A percentile compares a stretch with the other conserved stretches of the same genome.
These are phyloP conservation scores for Blastobotrys terrestris DNA, from an alignment of 805 yeast species.

Conservation along the genomic window DNA sequence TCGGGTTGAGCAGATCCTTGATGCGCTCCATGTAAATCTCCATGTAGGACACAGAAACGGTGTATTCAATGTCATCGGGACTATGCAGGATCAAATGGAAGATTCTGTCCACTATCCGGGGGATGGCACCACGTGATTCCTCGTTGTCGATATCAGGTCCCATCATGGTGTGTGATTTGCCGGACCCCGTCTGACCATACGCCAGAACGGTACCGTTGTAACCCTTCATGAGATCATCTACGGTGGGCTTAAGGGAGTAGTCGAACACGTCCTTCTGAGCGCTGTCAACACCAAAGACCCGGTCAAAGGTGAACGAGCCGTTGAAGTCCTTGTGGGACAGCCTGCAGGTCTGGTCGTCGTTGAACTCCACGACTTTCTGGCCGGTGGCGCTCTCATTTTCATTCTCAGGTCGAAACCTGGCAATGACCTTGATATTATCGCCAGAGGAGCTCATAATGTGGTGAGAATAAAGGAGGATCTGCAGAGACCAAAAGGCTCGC, in stretches of 20 bases:
- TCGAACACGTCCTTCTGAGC: constrained; percentile 55
- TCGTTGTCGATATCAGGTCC: constrained; percentile 41
- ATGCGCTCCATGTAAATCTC: constrained; percentile 79
- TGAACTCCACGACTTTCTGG: constrained; percentile 20
- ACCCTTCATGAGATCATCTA: constrained; percentile 67
- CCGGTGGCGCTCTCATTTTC: constrained; percentile 28
- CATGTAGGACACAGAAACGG: constrained; percentile 65
- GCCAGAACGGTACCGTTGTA: constrained; percentile 72
- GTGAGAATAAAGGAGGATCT: not conserved
- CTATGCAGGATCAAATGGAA: constrained; percentile 48
- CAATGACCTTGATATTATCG: constrained; percentile 55
- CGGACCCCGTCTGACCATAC: constrained; percentile 76
- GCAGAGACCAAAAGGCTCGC: not conserved
- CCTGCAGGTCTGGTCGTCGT: constrained; percentile 22
- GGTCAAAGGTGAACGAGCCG: constrained; percentile 52
- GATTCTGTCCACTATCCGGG: constrained; percentile 61
- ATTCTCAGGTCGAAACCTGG: constrained; percentile 61
- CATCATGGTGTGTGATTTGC: constrained; percentile 73
- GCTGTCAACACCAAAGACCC: constrained; percentile 48
- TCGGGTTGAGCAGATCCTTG: constrained; percentile 56
- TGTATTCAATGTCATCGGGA: constrained; percentile 50
- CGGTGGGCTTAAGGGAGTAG: constrained; percentile 52
- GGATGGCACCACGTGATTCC: constrained; percentile 58
- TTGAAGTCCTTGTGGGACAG: constrained; percentile 24
- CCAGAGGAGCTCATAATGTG: not conserved